Evolutionary conservation across 2,329 filamentous ascomycete genomes (phyloP), one percentile per base, ranked within the genome.

Genomic region (Trichoderma endophyticum): DNA sequence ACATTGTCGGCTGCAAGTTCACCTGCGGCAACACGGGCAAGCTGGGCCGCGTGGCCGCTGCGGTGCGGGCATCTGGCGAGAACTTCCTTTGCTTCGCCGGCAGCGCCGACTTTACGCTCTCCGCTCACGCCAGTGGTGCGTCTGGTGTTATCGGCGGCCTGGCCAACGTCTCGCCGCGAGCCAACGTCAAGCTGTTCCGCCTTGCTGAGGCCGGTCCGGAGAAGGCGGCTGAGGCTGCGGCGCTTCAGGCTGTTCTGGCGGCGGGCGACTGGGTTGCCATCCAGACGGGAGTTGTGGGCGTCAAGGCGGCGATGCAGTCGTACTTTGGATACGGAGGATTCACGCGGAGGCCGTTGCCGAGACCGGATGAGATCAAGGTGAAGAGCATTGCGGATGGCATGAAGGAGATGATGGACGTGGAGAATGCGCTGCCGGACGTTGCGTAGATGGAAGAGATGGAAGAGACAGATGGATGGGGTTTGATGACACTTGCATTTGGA

Each of bases 241-340:
- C 84, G 75, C 80, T 92, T 80, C 91, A 93, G 80, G 90, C 88
- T 60, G 81, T 89, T 26, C 84, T 94, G 57, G 89, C 91, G 59
- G 84, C 86, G 64, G 92, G 90, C 60, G 92, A 94, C 82, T 93
- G 91, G 91, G 88, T 87, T 4, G 90, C 90, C 34, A 93, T 93
- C 73, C 87, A 91, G 77, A 89, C 90, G 71, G 92, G 91, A 61
- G 90, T 94, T 70, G 87, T 92, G 32, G 91, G 90, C 60, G 91
- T 91, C 76, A 94, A 93, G 83, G 87, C 88, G 70, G 90, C 87
- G 6, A 81, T 94, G 75, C 84, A 91, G 79, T 82, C 86, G n/a
- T 91, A 89, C 82, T 87, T 87, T 78, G 90, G 90, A 32, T 94
- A 93, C 77, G 91, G 92, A 72, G 90, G 90, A 77, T 81, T 75